These are phyloP conservation scores for Phaffia tasmanica DNA, from an alignment of 768 basidiomycete genomes.

Conservation along the genomic window DNA sequence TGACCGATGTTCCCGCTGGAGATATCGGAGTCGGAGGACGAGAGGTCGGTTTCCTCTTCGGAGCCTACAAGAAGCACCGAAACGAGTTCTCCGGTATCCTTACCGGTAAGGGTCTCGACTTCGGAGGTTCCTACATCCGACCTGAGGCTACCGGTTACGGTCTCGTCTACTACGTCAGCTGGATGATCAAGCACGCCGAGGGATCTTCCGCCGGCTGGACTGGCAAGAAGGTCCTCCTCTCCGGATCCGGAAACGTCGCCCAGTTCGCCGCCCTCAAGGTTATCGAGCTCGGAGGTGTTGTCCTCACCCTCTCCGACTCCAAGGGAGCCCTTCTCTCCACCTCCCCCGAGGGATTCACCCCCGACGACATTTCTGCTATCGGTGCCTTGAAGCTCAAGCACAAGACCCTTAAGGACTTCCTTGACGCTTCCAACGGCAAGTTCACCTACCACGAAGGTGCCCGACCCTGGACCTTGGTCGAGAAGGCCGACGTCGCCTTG, in stretches of 20 bases:
- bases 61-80: constrained; percentile 61
- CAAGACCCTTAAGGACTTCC: constrained; percentile 26
- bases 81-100: constrained; percentile 61
- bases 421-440: constrained; percentile 29
- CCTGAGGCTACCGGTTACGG: constrained; percentile 66
- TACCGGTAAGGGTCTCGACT: constrained; percentile 58
- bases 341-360: constrained; percentile 48
- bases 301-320: constrained; percentile 63
- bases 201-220: constrained; percentile 42
- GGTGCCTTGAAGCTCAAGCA: constrained; percentile 48
- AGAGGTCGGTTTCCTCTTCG: constrained; percentile 55
- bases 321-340: constrained; percentile 53
- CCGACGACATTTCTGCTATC: constrained; percentile 47
- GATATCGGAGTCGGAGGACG: constrained; percentile 65
- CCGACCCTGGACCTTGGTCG: constrained; percentile 58
- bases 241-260: constrained; percentile 61
- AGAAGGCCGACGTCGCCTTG: constrained; percentile 55
- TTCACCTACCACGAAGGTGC: constrained; percentile 42
- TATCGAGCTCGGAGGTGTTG: constrained; percentile 61
- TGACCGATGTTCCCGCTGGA: constrained; percentile 59
- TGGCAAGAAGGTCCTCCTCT: constrained; percentile 42
- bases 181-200: constrained; percentile 44
- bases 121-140: constrained; percentile 63
- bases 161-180: constrained; percentile 63
- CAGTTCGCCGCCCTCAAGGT: constrained; percentile 64